A percentile compares a stretch with the other conserved stretches of the same genome.
Conservation (phyloP, 768 basidiomycete species). For the Gelatoporia subvermispora region DNA sequence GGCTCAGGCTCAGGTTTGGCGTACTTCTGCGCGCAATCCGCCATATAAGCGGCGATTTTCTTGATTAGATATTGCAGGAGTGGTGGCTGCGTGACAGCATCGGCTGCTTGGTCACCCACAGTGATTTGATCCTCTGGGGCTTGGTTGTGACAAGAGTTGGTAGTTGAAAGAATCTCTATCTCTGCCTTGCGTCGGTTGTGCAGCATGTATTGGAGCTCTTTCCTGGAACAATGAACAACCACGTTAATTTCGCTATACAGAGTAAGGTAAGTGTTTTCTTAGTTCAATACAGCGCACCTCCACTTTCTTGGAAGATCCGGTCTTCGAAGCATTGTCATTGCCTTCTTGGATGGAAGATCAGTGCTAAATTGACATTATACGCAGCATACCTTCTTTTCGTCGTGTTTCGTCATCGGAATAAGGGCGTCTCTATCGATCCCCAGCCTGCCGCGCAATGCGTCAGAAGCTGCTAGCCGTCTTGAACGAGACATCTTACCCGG, state of each 20-base stretch:
- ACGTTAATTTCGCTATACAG: no score
- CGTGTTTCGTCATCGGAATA: slow-evolving; percentile 64
- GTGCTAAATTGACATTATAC: background rate
- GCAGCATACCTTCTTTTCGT: slow-evolving; percentile 65
- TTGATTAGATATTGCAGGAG: slow-evolving; percentile 21
- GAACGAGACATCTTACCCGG: slow-evolving; percentile 38
- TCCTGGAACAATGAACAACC: slow-evolving; percentile 38
- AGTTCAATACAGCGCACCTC: slow-evolving; percentile 46
- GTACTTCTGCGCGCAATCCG: slow-evolving; percentile 1
- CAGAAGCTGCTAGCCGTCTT: background rate
- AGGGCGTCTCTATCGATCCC: slow-evolving; percentile 55
- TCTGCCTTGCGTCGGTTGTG: slow-evolving; percentile 87
- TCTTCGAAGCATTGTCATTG: slow-evolving; percentile 55
- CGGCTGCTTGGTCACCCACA: background rate
- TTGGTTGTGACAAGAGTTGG: background rate
- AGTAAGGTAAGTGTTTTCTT: background rate
- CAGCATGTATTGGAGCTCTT: slow-evolving; percentile 77
- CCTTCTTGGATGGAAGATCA: slow-evolving; percentile 35
- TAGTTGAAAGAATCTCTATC: slow-evolving; percentile 62
- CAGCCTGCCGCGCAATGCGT: slow-evolving; percentile 36
- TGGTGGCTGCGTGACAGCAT: slow-evolving; percentile 3
- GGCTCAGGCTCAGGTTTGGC: background rate
- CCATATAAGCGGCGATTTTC: slow-evolving; percentile 16
- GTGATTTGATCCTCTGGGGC: slow-evolving; percentile 1
- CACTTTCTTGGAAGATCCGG: slow-evolving; percentile 51